Conservation (phyloP, 495 filamentous ascomycete species). For the Penicillium longicatenatum region DNA sequence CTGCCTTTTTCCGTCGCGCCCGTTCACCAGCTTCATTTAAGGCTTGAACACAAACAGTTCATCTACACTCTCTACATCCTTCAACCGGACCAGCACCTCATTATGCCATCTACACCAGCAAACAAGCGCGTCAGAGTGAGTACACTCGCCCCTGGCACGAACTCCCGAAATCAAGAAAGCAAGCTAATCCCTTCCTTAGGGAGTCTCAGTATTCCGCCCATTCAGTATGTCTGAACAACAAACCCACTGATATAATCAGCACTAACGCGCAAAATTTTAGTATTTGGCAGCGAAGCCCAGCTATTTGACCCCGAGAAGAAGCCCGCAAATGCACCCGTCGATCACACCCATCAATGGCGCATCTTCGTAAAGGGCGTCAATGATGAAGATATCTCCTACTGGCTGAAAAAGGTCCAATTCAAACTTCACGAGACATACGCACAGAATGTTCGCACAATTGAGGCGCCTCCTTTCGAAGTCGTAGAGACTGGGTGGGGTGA, state of each 20-base stretch:
- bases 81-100: conserved; percentile 7
- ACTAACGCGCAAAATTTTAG: conserved; percentile 29
- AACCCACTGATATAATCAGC: neutral
- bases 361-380: conserved; percentile 87
- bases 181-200: conserved; percentile 45
- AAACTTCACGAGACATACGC: conserved; percentile 95
- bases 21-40: conserved; percentile 1
- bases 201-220: conserved; percentile 72
- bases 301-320: conserved; percentile 72
- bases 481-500: conserved; percentile 96
- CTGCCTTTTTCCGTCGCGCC: conserved; percentile 14
- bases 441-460: conserved; percentile 77
- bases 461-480: conserved; percentile 80
- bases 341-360: conserved; percentile 95
- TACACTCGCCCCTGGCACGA: neutral
- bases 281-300: conserved; percentile 77
- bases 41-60: conserved; percentile 9
- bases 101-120: conserved; percentile 57
- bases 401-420: conserved; percentile 96
- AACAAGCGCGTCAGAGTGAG: conserved; percentile 61
- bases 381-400: conserved; percentile 87
- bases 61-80: conserved; percentile 4
- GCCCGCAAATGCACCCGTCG: conserved; percentile 59
- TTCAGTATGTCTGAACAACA: conserved; percentile 53
- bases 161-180: neutral